Evolutionary conservation across 1,139 yeast genomes (phyloP).

Genomic region (Pichia sp.): DNA sequence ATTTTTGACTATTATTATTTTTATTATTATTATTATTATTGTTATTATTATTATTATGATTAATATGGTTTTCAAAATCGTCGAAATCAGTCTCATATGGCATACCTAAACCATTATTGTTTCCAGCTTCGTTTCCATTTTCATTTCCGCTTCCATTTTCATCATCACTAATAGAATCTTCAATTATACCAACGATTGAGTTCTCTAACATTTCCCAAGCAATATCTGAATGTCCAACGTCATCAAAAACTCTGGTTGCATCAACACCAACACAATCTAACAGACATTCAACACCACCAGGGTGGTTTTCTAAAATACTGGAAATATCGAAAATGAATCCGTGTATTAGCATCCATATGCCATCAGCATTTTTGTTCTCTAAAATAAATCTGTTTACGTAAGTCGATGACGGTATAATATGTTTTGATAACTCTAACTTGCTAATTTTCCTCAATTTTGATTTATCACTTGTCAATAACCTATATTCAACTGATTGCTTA

Average conservation of each 20-base stretch:
- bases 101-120: not conserved
- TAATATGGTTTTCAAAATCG: not conserved
- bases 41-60: not conserved
- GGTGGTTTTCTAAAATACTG: slow-evolving; percentile 44
- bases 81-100: not conserved
- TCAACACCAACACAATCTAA: slow-evolving; percentile 70
- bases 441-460: slow-evolving; percentile 4
- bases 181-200: slow-evolving; percentile 24
- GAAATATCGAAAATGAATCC: slow-evolving; percentile 58
- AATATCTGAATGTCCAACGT: slow-evolving; percentile 30
- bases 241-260: slow-evolving; percentile 42
- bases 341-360: slow-evolving; percentile 63
- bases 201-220: slow-evolving; percentile 29
- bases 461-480: slow-evolving; percentile 3
- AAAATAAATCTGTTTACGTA: slow-evolving; percentile 21
- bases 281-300: slow-evolving; percentile 66
- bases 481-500: slow-evolving; percentile 7
- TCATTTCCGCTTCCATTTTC: not conserved
- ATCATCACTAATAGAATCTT: not conserved
- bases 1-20: not conserved
- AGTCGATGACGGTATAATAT: slow-evolving; percentile 10
- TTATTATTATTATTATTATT: not conserved
- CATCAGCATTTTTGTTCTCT: slow-evolving; percentile 27
- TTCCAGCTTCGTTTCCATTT: not conserved
- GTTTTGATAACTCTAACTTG: slow-evolving; percentile 10